Conservation (phyloP, 768 basidiomycete species). For the Suillus plorans region DNA sequence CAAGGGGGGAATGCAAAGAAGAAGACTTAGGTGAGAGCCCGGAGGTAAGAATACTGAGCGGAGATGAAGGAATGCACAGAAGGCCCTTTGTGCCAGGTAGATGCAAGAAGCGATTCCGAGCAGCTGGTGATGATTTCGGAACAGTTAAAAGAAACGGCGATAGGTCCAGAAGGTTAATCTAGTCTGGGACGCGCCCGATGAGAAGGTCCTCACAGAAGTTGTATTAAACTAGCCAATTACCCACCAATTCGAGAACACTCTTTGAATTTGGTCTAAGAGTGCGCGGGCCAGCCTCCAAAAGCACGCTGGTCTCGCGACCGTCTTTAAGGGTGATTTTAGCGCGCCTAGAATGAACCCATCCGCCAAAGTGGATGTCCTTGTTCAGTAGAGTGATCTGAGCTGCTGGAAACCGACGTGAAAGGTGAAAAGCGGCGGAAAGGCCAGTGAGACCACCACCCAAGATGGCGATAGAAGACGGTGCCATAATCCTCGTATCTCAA, state of each 20-base stretch:
- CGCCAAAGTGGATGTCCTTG: constrained; percentile 62
- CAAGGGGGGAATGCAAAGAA: constrained; percentile 37
- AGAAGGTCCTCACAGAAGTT: constrained; percentile 5
- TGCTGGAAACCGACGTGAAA: constrained; percentile 62
- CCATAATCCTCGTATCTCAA: constrained; percentile 10
- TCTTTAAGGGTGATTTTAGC: constrained; percentile 39
- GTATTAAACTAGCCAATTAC: constrained; percentile 9
- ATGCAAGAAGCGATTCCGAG: constrained; percentile 73
- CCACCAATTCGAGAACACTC: constrained; percentile 76
- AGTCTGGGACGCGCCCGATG: constrained; percentile 19
- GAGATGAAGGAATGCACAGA: constrained; percentile 45
- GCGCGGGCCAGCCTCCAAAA: constrained; percentile 86
- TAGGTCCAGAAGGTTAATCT: constrained; percentile 80
- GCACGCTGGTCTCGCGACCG: constrained; percentile 39
- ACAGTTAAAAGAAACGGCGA: constrained; percentile 62
- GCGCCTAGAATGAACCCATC: constrained; percentile 77
- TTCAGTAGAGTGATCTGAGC: constrained; percentile 70
- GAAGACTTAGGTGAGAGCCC: constrained; percentile 27
- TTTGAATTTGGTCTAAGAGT: constrained; percentile 79
- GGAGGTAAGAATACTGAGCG: constrained; percentile 36
- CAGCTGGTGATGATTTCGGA: constrained; percentile 65
- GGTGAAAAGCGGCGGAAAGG: constrained; percentile 77
- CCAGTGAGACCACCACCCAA: constrained; percentile 84
- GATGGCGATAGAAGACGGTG: constrained; percentile 51
- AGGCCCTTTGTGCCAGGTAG: constrained; percentile 55